A percentile compares a stretch with the other conserved stretches of the same genome.
phyloP scores from a whole-genome alignment of 345 rosid genomes.

The Draba incana region DNA sequence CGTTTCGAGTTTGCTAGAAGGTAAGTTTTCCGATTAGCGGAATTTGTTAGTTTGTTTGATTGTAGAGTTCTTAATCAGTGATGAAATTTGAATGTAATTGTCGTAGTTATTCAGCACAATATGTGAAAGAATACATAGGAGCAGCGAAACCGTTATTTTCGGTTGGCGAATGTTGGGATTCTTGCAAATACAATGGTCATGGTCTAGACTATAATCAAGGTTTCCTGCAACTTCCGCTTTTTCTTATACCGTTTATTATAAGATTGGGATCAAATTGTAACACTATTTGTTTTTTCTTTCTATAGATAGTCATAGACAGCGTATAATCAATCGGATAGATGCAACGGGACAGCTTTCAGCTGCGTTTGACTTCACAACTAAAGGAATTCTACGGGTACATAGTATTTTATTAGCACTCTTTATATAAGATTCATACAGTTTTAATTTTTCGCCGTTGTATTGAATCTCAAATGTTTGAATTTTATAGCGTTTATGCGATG shows the following conservation, averaged over 20 bases:
- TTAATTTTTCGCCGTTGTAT: neutral
- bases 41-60: slow-evolving; percentile 13
- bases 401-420: neutral
- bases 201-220: slow-evolving; percentile 88
- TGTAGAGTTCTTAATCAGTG: neutral
- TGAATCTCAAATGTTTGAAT: slow-evolving; percentile 42
- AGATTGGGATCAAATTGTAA: too few relatives aligned
- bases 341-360: slow-evolving; percentile 71
- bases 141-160: slow-evolving; percentile 80
- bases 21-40: slow-evolving; percentile 44
- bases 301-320: slow-evolving; percentile 83
- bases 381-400: slow-evolving; percentile 90
- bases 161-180: slow-evolving; percentile 94
- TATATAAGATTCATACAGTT: too few relatives aligned
- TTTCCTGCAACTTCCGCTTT: slow-evolving; percentile 37
- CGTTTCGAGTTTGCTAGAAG: slow-evolving; percentile 94
- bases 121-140: slow-evolving; percentile 85
- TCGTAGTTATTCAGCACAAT: slow-evolving; percentile 71
- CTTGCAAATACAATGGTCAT: slow-evolving; percentile 68
- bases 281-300: neutral
- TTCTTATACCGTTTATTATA: neutral
- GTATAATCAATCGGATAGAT: slow-evolving; percentile 84
- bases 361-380: slow-evolving; percentile 94
- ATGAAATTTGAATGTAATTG: neutral
- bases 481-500: slow-evolving; percentile 82